phyloP scores from a whole-genome alignment of 495 filamentous ascomycete species.

The Ramalina intermedia region DNA sequence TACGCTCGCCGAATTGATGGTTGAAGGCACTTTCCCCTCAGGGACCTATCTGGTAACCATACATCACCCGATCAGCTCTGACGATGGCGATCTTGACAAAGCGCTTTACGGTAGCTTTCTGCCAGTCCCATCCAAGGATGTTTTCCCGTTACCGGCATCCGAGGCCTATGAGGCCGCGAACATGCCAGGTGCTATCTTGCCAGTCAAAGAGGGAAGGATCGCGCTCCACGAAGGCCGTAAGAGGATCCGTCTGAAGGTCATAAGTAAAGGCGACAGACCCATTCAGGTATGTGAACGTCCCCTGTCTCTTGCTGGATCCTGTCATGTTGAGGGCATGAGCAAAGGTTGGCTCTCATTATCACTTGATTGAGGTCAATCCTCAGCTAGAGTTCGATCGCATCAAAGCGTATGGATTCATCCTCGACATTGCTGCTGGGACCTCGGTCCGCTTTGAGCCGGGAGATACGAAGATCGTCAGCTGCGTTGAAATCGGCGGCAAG shows the following conservation, averaged over 20 bases:
- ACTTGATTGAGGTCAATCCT: slow-evolving; percentile 89
- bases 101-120: slow-evolving; percentile 90
- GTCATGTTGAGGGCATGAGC: neutral
- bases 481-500: slow-evolving; percentile 80
- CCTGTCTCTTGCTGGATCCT: neutral
- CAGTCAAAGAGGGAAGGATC: slow-evolving; percentile 48
- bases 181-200: slow-evolving; percentile 67
- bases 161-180: slow-evolving; percentile 47
- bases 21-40: slow-evolving; percentile 83
- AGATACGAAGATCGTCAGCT: slow-evolving; percentile 79
- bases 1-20: slow-evolving; percentile 69
- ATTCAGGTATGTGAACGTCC: slow-evolving; percentile 48
- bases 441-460: slow-evolving; percentile 93
- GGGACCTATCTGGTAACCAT: slow-evolving; percentile 95
- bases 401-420: slow-evolving; percentile 66
- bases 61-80: slow-evolving; percentile 72
- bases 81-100: slow-evolving; percentile 73
- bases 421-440: slow-evolving; percentile 86
- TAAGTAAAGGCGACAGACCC: slow-evolving; percentile 79
- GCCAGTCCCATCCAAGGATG: slow-evolving; percentile 52
- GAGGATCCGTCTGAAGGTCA: slow-evolving; percentile 60
- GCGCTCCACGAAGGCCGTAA: slow-evolving; percentile 60
- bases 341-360: slow-evolving; percentile 84
- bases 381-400: slow-evolving; percentile 83
- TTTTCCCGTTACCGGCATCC: slow-evolving; percentile 50